phyloP scores from a whole-genome alignment of 2,329 filamentous ascomycete species.

The Trichoderma brevicompactum region DNA sequence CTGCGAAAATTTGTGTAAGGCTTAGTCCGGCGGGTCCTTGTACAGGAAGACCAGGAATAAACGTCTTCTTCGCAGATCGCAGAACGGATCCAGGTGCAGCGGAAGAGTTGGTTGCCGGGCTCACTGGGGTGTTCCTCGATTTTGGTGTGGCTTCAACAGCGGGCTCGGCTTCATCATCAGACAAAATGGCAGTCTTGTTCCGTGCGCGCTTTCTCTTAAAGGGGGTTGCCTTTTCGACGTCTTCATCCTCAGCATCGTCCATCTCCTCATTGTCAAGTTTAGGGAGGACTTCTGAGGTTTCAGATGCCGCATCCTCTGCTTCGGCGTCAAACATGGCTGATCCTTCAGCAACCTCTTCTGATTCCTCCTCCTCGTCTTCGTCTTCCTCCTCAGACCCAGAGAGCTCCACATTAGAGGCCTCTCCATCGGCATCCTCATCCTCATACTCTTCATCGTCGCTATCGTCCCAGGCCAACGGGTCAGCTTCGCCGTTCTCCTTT shows the following conservation, averaged over 20 bases:
- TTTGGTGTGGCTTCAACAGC: conserved; percentile 51
- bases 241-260: conserved; percentile 41
- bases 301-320: conserved; percentile 48
- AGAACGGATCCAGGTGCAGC: conserved; percentile 65
- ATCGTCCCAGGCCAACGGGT: conserved; percentile 61
- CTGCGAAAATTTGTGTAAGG: conserved; percentile 87
- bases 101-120: conserved; percentile 53
- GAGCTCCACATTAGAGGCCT: conserved; percentile 47
- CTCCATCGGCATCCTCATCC: conserved; percentile 46
- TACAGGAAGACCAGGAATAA: conserved; percentile 70
- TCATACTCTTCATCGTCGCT: conserved; percentile 59
- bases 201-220: conserved; percentile 52
- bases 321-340: conserved; percentile 45
- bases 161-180: conserved; percentile 60
- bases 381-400: conserved; percentile 52
- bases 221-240: conserved; percentile 47
- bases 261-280: conserved; percentile 39
- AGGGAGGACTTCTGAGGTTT: conserved; percentile 35
- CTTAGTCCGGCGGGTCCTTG: conserved; percentile 68
- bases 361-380: conserved; percentile 43
- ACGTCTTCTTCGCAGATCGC: conserved; percentile 70
- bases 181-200: conserved; percentile 58
- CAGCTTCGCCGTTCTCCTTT: conserved; percentile 51
- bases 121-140: conserved; percentile 51
- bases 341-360: conserved; percentile 30